Conservation (phyloP, 1,284 basidiomycete genomes). For the Boletellus sp. region DNA sequence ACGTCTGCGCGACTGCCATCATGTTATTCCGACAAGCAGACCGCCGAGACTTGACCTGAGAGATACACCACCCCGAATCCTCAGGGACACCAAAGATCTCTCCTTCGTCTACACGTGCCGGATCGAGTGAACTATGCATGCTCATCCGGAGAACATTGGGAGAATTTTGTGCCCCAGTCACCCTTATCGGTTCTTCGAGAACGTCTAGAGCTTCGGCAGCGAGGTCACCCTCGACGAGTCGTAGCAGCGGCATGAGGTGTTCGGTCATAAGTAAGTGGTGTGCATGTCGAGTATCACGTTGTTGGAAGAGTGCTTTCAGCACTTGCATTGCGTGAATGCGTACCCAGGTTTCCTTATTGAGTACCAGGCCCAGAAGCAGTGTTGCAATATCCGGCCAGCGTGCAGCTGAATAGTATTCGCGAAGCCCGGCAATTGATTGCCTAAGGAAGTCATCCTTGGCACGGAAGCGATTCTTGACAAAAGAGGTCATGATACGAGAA, state of each 20-base stretch:
- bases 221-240: constrained; percentile 82
- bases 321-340: constrained; percentile 83
- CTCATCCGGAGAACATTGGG: constrained; percentile 88
- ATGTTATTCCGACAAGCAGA: constrained; percentile 72
- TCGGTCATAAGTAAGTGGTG: constrained; percentile 79
- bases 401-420: constrained; percentile 74
- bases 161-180: constrained; percentile 72
- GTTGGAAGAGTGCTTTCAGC: constrained; percentile 85
- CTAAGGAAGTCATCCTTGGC: constrained; percentile 93
- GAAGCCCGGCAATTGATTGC: constrained; percentile 81
- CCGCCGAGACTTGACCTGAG: constrained; percentile 59
- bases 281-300: constrained; percentile 73
- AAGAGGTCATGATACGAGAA: constrained; percentile 83
- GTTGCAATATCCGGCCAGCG: constrained; percentile 78
- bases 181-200: constrained; percentile 82
- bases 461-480: constrained; percentile 84
- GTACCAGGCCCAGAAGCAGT: constrained; percentile 79
- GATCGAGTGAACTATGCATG: constrained; percentile 54
- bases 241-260: constrained; percentile 85
- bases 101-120: constrained; percentile 49
- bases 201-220: constrained; percentile 86
- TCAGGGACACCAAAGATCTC: constrained; percentile 81
- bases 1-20: constrained; percentile 81
- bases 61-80: constrained; percentile 83
- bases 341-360: constrained; percentile 84